These are phyloP conservation scores for Fusarium sp. DNA, from an alignment of 2,329 filamentous ascomycete species.

Conservation along the genomic window DNA sequence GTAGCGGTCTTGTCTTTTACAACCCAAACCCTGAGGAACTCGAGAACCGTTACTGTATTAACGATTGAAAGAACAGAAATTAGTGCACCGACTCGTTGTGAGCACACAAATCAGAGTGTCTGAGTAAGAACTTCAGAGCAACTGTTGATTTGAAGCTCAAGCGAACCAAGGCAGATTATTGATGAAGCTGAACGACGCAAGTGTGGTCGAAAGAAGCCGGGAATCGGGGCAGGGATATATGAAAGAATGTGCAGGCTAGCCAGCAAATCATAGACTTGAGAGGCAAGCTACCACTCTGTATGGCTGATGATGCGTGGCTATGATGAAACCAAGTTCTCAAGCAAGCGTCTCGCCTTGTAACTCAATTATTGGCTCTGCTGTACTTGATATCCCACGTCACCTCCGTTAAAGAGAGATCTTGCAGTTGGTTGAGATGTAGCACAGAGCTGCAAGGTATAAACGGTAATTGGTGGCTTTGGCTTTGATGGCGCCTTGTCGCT, in stretches of 20 bases:
- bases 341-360: constrained; percentile 40
- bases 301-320: constrained; percentile 42
- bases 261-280: constrained; percentile 44
- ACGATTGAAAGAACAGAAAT: constrained; percentile 27
- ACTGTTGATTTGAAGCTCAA: constrained; percentile 25
- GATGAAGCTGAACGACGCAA: constrained; percentile 36
- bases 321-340: constrained; percentile 39
- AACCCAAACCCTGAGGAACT: constrained; percentile 13
- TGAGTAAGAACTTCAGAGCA: constrained; percentile 11
- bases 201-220: constrained; percentile 28
- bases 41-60: constrained; percentile 15
- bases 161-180: constrained; percentile 26
- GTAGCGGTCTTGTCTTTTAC: constrained; percentile 6
- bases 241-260: constrained; percentile 35
- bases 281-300: constrained; percentile 39
- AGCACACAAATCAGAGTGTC: constrained; percentile 29
- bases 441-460: constrained; percentile 20
- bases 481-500: constrained; percentile 21
- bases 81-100: constrained; percentile 28
- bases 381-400: constrained; percentile 32
- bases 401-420: constrained; percentile 19
- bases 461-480: constrained; percentile 19
- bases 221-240: constrained; percentile 40
- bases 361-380: constrained; percentile 40
- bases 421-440: constrained; percentile 26